Base-by-base conservation (phyloP, 169 alveolate genomes). In the Plasmodium malariae region DNA sequence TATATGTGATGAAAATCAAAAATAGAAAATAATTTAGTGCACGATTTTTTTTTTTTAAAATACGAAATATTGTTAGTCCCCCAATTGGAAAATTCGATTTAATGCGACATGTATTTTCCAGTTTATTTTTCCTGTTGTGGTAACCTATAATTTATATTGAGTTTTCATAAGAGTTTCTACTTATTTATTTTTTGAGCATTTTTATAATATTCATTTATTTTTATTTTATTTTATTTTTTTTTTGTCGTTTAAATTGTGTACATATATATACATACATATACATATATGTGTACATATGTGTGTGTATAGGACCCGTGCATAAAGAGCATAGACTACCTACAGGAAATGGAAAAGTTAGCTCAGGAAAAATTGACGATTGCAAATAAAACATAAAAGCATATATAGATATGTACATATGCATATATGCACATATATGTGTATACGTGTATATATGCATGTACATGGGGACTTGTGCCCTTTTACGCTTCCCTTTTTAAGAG, bases 71-170 rank as follows among this genome's bases (percentile, higher is more conserved):
- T 2, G 17, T 2, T 59, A 83, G 91, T 83, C 85, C 26, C 85
- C 91, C 51, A 83, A 83, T 28, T 83, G 91, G 91, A 83, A 83
- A 83, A 70, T 83, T 83, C 74, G 91, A 24, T 83, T 83, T 60
- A 83, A 68, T 48, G 83, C 86, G 2, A 57, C 72, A 3, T 83
- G 91, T 48, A 83, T 68, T 28, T 83, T 83, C 34, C 91, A 83
- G 63, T 34, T 67, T 28, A 83, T 83, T 24, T 83, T 67, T 45
- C 91, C 91, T 37, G 73, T 83, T 19, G 91, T 83, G 80, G 91
- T 83, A 83, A 48, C 7, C 17, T 17, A 57, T 11, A 57, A 36
- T 7, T 71, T 48, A n/a, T n/a, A n/a, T 4, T 28, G 12, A 0
- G 5, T 43, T 68, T n/a, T n/a, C n/a, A n/a, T n/a, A n/a, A n/a